These are phyloP conservation scores for Tilletia setariae DNA, from an alignment of 1,284 basidiomycete species.

Conservation along the genomic window DNA sequence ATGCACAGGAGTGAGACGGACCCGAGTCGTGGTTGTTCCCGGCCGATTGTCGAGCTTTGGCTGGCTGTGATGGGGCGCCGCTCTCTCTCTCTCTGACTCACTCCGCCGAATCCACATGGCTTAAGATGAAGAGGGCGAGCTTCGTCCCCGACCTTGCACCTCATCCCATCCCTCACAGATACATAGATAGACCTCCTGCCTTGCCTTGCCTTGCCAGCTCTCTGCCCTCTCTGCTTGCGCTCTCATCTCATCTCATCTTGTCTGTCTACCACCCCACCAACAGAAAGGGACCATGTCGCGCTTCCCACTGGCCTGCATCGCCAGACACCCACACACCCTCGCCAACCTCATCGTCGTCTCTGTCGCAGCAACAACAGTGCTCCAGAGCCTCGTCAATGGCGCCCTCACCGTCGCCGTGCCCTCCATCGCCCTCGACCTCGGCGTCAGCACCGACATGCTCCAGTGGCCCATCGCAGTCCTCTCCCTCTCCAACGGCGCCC, in stretches of 20 bases:
- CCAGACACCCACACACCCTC: not conserved
- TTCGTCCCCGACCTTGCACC: not conserved
- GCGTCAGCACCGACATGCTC: constrained; percentile 60
- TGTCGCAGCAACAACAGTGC: constrained; percentile 33
- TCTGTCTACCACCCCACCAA: not conserved
- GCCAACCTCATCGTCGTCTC: constrained; percentile 28
- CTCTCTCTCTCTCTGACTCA: constrained; percentile 11
- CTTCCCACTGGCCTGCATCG: not conserved
- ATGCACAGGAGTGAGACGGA: no score
- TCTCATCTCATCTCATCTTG: not conserved
- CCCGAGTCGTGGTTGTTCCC: no score
- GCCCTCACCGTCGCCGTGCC: constrained; percentile 64
- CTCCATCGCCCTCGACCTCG: constrained; percentile 62
- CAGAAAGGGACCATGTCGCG: not conserved
- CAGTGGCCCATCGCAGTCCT: constrained; percentile 69
- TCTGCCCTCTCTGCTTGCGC: not conserved
- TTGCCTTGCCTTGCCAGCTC: not conserved
- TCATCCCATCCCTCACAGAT: not conserved
- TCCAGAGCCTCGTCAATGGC: constrained; percentile 56
- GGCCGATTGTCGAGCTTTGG: no score
- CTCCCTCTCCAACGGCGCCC: constrained; percentile 64
- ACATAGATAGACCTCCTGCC: no score
- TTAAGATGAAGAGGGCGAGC: no score
- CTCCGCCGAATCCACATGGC: no score
- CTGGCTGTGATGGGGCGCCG: no score